Conservation (phyloP, 371 early-diverging fungal genomes). For the Massospora cicadina region DNA sequence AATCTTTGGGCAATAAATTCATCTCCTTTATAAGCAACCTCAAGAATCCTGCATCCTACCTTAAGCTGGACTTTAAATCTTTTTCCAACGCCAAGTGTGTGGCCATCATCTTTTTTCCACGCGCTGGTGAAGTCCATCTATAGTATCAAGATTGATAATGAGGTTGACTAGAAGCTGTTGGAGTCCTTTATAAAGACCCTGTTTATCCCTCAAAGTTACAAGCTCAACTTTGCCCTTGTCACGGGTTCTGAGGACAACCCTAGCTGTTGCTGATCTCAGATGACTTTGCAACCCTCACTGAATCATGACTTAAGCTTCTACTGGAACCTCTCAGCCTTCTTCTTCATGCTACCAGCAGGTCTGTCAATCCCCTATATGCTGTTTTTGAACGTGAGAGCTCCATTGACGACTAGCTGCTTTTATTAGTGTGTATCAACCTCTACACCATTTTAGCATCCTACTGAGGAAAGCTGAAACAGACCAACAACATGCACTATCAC, state of each 20-base stretch:
- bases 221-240: constrained; percentile 64
- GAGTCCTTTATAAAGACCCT: constrained; percentile 74
- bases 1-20: no score
- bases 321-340: constrained; percentile 29
- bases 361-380: constrained; percentile 57
- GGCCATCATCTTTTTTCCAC: no score
- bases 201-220: constrained; percentile 64
- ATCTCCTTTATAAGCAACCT: no score
- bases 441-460: constrained; percentile 39
- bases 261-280: constrained; percentile 56
- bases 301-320: constrained; percentile 36
- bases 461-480: constrained; percentile 60
- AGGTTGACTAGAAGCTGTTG: constrained; percentile 70
- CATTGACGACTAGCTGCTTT: constrained; percentile 39
- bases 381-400: constrained; percentile 69
- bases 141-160: constrained; percentile 91
- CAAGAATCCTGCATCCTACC: no score
- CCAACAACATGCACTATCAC: constrained; percentile 59
- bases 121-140: constrained; percentile 91
- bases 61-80: no score
- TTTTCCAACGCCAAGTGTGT: no score
- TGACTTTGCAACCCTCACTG: constrained; percentile 42
- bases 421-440: constrained; percentile 44
- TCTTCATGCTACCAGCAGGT: constrained; percentile 21
- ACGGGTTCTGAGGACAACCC: constrained; percentile 20